Evolutionary conservation across 225 moss, liverwort and hornwort genomes (phyloP), one percentile per base, ranked within the genome.

Genomic region (Pleurozium schreberi): DNA sequence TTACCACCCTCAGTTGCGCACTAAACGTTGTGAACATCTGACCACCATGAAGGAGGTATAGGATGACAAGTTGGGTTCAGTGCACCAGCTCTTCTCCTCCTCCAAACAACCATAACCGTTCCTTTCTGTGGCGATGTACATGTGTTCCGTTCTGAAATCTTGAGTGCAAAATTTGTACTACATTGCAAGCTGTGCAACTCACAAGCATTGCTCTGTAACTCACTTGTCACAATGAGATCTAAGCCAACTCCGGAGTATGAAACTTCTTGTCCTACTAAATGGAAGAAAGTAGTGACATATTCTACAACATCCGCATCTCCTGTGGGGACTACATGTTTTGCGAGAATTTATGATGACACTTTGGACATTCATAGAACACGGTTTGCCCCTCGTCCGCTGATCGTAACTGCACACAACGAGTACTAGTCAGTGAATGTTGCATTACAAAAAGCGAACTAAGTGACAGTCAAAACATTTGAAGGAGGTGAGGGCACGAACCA

Each of bases 341-440:
- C 43, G 97, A 98, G 84, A 97, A 98, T 84, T 97, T 98, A 88
- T 98, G 91, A 87, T 96, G 94, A 87, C 98, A 98, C 63, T 95
- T 97, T 58, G 96, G 95, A 89, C 98, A 98, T 87, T 98, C 97
- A 42, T 98, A 98, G 83, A 97, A 98, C 23, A 98, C 98, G 55
- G 98, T 98, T 91, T 98, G 98, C 81, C 98, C 98, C 91, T 98
- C 98, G 77, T 98, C 97, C 42, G 97, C 97, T 84, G 98, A 98
- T 80, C 98, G 95, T 90, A 98, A 93, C 98, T 98, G 94, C 89
- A 94, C 22, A 80, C 55, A 87, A 90, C 18, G 34, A 78, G 63
- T 60, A 62, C 42, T 47, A 30, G 74, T 89, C 64, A 73, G 82
- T 71, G 42, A 84, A 77, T 80, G 60, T 47, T 67, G 65, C 84